Base-by-base conservation (phyloP, 176 grass and related monocot genomes). In the Lolium rigidum region DNA sequence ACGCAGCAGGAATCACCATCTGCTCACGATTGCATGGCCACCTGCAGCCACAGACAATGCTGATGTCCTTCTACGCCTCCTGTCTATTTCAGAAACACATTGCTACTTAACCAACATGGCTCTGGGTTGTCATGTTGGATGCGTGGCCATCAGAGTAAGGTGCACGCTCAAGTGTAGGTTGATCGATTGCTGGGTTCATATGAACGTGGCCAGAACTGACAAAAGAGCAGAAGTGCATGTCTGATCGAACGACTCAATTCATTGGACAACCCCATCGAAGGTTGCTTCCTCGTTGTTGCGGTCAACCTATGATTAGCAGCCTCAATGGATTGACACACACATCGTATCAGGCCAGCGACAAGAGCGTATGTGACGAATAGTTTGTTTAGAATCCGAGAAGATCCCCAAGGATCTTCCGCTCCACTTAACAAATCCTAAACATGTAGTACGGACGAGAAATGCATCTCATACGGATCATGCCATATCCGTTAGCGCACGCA, bases 41-140 rank as follows among this genome's bases (percentile, higher is more conserved):
- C 3, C 46, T 31, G 20, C n/a, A 58, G 50, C 49, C 25, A 55
- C 24, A 59, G 49, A 74, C 79, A 70, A 44, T 4, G 50, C 14
- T 52, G 14, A 15, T 52, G 50, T 16, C 0, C 50, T 52, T 52
- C 14, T 52, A 13, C 11, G 10, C 48, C 13, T 9, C 2, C 13
- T 50, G 48, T 50, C 48, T 50, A 54, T 1, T 6, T 49, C 43
- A 47, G 46, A n/a, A 70, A 14, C 28, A 80, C 24, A 55, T 48
- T 52, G 18, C 57, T 79, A 35, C 31, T 35, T 35, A 80, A 87
- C 80, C 80, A 75, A 50, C 79, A 57, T 83, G 12, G n/a, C n/a
- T 59, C 48, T 70, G 21, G 76, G 68, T 3, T 89, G 84, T 80
- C 84, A 91, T 91, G 90, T 80, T 82, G 8, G 52, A 37, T 68